Percentiles rank a stretch among this genome's conserved stretches.
phyloP scores from a whole-genome alignment of 805 yeast genomes.

The Blastobotrys muscicola region DNA sequence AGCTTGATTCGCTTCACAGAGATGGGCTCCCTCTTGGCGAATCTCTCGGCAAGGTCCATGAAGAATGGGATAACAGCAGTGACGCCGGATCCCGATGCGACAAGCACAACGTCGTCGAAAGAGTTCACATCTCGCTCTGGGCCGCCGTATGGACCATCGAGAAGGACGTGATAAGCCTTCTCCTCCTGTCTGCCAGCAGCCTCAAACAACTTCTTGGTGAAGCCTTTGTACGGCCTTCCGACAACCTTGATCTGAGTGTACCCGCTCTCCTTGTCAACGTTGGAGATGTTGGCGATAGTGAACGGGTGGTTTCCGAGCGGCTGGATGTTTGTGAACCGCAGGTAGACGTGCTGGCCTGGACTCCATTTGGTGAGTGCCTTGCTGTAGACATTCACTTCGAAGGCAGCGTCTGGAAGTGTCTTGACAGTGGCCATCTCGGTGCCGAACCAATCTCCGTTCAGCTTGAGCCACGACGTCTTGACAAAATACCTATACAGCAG shows the following conservation, averaged over 20 bases:
- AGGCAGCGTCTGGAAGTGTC: slow-evolving; percentile 3
- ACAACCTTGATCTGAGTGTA: slow-evolving; percentile 29
- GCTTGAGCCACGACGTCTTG: slow-evolving; percentile 9
- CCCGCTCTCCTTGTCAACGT: slow-evolving; percentile 1
- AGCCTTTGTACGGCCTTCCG: slow-evolving; percentile 23
- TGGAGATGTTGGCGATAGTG: slow-evolving; percentile 10
- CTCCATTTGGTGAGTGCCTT: slow-evolving; percentile 7
- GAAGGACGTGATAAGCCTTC: slow-evolving; percentile 24
- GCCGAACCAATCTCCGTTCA: slow-evolving; percentile 11
- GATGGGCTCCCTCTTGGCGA: neutral
- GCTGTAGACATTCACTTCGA: slow-evolving; percentile 4
- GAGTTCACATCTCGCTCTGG: slow-evolving; percentile 32
- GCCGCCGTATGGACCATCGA: slow-evolving; percentile 42
- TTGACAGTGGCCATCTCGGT: slow-evolving; percentile 7
- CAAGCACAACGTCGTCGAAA: slow-evolving; percentile 33
- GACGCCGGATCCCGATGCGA: slow-evolving; percentile 40
- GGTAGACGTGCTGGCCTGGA: slow-evolving; percentile 15
- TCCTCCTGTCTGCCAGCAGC: slow-evolving; percentile 5
- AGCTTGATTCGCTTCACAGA: slow-evolving; percentile 5
- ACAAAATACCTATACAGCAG: slow-evolving; percentile 9
- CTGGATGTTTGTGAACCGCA: slow-evolving; percentile 11
- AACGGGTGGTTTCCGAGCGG: slow-evolving; percentile 16
- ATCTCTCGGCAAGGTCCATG: neutral
- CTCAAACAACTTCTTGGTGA: slow-evolving; percentile 10
- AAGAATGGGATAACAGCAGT: slow-evolving; percentile 21